Base-by-base conservation (phyloP, 768 basidiomycete species). In the Strobilomyces echinocephalus region DNA sequence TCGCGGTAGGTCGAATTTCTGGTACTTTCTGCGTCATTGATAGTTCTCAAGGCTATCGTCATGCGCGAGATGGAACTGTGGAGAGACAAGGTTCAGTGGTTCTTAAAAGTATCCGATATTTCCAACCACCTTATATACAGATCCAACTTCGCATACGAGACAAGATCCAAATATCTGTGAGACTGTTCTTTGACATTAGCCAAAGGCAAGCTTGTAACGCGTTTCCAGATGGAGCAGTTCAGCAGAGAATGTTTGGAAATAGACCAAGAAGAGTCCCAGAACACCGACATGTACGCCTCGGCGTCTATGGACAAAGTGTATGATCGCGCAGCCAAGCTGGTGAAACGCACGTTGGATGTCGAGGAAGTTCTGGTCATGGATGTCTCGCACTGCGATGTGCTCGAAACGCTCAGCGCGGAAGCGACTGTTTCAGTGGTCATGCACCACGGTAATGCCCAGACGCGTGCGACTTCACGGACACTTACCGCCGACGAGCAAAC, bases 21-120 rank as follows among this genome's bases (percentile, higher is more conserved):
- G 18, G 10, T 30, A 7, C 5, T 5, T 46, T 46, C 20, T 14
- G 24, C 52, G n/a, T 34, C 51, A 43, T 41, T 60, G 18, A 66
- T 16, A 8, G 16, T 20, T 45, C 26, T 26, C 34, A 49, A 76
- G 77, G 91, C 90, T 2, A 85, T 97, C 52, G 86, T 87, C 16
- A 91, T 97, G 87, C 82, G 95, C 34, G 95, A 97, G 69, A 84
- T 97, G 84, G 95, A 97, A 66, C 74, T 97, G 2, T 97, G 93
- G 93, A 76, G 87, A 54, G 94, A 97, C 69, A 95, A 97, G 77
- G 89, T 88, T 33, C 34, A 3, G 20, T 31, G 15, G 33, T 46
- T 26, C 30, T 24, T 43, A 26, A 48, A 47, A 31, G 39, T 39
- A 40, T 16, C 5, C 26, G 1, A 51, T 26, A 11, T 53, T 24